phyloP scores from a whole-genome alignment of 1,284 basidiomycete genomes.

The Pyrrhoderma lamaoense region DNA sequence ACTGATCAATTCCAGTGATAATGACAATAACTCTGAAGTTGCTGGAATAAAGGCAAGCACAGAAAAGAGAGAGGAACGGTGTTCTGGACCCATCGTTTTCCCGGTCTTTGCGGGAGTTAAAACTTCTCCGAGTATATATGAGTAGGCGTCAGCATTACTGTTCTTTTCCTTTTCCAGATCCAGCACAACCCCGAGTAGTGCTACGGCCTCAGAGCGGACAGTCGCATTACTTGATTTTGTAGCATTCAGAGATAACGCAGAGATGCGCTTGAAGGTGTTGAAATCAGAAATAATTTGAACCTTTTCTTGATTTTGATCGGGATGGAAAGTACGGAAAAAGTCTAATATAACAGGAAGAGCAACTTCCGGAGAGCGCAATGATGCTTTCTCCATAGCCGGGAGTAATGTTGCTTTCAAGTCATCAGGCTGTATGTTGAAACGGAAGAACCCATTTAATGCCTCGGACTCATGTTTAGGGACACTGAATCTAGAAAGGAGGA shows the following conservation, averaged over 20 bases:
- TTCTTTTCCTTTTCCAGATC: too few relatives aligned
- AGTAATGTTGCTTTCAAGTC: constrained; percentile 49
- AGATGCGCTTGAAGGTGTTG: constrained; percentile 48
- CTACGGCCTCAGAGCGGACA: constrained; percentile 52
- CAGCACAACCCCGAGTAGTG: constrained; percentile 56
- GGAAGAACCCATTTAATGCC: constrained; percentile 56
- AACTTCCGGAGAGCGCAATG: constrained; percentile 68
- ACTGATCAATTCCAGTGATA: too few relatives aligned
- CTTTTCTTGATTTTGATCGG: constrained; percentile 43
- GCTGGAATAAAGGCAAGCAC: constrained; percentile 61
- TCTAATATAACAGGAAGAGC: constrained; percentile 49
- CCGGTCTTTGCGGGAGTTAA: constrained; percentile 68
- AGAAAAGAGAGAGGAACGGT: constrained; percentile 74
- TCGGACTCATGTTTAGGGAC: constrained; percentile 46
- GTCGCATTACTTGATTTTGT: constrained; percentile 72
- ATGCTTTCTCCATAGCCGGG: constrained; percentile 64
- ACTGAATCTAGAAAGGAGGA: constrained; percentile 52
- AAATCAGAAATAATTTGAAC: not conserved
- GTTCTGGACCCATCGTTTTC: constrained; percentile 82
- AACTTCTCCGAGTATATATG: constrained; percentile 38
- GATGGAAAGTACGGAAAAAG: constrained; percentile 51
- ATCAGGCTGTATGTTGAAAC: constrained; percentile 38
- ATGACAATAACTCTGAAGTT: constrained; percentile 23
- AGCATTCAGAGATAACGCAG: constrained; percentile 59
- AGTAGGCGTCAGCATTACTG: too few relatives aligned